These are phyloP conservation scores for Colletotrichum neosansevieriae DNA, from an alignment of 2,329 filamentous ascomycete genomes.

Conservation along the genomic window DNA sequence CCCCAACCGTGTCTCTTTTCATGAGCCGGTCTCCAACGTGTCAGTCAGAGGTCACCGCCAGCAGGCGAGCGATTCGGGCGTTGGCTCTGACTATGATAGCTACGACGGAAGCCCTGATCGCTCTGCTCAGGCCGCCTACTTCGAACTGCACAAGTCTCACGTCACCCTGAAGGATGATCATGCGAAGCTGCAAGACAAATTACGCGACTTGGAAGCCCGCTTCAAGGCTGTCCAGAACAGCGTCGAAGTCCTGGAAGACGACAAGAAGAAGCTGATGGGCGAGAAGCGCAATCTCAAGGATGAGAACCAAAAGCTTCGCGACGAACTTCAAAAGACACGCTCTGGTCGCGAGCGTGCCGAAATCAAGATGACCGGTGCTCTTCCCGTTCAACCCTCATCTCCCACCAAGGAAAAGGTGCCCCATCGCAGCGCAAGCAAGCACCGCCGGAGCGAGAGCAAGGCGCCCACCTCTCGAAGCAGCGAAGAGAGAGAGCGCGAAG, in stretches of 20 bases:
- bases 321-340: conserved; percentile 33
- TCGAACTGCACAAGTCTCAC: conserved; percentile 26
- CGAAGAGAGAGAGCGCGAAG: conserved; percentile 40
- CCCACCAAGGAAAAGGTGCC: conserved; percentile 43
- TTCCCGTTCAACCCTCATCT: conserved; percentile 44
- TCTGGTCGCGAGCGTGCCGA: conserved; percentile 26
- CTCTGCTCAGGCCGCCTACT: conserved; percentile 40
- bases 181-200: conserved; percentile 42
- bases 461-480: conserved; percentile 6
- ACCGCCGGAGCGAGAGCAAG: conserved; percentile 44
- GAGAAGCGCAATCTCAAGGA: conserved; percentile 48
- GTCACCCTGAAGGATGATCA: conserved; percentile 41
- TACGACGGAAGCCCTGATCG: conserved; percentile 41
- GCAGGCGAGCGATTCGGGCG: conserved; percentile 42
- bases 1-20: conserved; percentile 28
- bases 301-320: conserved; percentile 42
- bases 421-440: conserved; percentile 47
- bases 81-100: conserved; percentile 42
- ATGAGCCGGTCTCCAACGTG: conserved; percentile 24
- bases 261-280: conserved; percentile 46
- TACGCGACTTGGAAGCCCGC: conserved; percentile 46
- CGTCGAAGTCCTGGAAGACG: conserved; percentile 49
- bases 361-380: conserved; percentile 44
- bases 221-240: conserved; percentile 39
- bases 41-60: conserved; percentile 39